A percentile compares a stretch with the other conserved stretches of the same genome.
Conservation (phyloP, 2,329 filamentous ascomycete genomes). For the Trichoderma atrobrunneum region DNA sequence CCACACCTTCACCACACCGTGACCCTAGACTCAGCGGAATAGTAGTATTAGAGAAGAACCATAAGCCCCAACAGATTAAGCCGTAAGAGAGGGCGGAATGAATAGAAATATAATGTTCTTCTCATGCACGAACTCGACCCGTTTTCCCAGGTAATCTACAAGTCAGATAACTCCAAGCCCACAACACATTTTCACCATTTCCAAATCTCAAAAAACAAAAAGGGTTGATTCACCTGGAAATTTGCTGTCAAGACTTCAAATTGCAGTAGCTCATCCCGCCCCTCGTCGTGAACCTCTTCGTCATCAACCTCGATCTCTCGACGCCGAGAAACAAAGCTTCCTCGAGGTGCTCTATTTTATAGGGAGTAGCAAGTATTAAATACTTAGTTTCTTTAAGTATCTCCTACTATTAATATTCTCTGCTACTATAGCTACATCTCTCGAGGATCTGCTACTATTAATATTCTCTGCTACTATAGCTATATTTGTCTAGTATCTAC, state of each 20-base stretch:
- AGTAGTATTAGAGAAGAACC: neutral
- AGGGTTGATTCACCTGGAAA: neutral
- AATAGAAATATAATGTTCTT: neutral
- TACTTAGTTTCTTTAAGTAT: no score
- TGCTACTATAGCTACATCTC: no score
- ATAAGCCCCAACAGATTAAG: neutral
- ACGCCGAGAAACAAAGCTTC: neutral
- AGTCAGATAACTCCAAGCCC: neutral
- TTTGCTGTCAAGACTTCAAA: constrained; percentile 21
- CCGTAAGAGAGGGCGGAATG: neutral
- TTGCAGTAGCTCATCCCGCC: constrained; percentile 23
- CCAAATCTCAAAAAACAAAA: neutral
- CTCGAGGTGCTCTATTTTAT: no score
- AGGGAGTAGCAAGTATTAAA: no score
- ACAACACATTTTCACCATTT: neutral
- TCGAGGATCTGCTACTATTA: no score
- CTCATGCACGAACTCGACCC: neutral
- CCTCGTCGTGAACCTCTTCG: constrained; percentile 25
- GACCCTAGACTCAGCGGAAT: neutral
- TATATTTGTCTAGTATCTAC: no score
- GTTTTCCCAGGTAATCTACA: neutral
- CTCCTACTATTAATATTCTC: no score
- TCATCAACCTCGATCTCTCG: constrained; percentile 28
- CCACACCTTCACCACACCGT: neutral
- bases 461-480: no score